Conservation (phyloP, 1,284 basidiomycete genomes). For the Sporisorium graminicola region DNA sequence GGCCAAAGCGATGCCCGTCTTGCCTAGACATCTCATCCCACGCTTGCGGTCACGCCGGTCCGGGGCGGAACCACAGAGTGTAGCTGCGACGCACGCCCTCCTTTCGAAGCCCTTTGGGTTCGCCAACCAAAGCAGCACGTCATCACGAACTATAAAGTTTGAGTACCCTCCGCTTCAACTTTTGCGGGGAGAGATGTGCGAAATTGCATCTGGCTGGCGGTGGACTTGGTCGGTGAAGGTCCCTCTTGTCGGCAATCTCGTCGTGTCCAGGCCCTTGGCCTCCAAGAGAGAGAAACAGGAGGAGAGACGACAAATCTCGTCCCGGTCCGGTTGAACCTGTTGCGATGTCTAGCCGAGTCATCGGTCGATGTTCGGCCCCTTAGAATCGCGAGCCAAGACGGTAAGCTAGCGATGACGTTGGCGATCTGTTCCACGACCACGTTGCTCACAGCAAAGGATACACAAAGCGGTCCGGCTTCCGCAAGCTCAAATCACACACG, state of each 20-base stretch:
- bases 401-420: background rate
- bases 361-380: background rate
- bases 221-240: background rate
- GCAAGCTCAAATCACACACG: background rate
- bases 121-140: background rate
- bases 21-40: background rate
- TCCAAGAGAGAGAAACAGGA: background rate
- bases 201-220: background rate
- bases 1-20: background rate
- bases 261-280: too few relatives aligned
- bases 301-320: background rate
- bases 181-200: background rate
- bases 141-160: background rate
- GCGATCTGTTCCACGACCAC: background rate
- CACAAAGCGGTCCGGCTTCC: background rate
- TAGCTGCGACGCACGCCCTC: background rate
- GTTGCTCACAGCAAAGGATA: background rate
- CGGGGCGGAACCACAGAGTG: too few relatives aligned
- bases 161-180: background rate
- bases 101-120: background rate
- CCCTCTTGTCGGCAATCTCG: background rate
- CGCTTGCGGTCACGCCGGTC: background rate
- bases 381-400: background rate
- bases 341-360: background rate
- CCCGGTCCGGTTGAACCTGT: background rate